A percentile compares a stretch with the other conserved stretches of the same genome.
Evolutionary conservation across 805 yeast genomes (phyloP).

Genomic region (Kodamaea hsintzibuensis): DNA sequence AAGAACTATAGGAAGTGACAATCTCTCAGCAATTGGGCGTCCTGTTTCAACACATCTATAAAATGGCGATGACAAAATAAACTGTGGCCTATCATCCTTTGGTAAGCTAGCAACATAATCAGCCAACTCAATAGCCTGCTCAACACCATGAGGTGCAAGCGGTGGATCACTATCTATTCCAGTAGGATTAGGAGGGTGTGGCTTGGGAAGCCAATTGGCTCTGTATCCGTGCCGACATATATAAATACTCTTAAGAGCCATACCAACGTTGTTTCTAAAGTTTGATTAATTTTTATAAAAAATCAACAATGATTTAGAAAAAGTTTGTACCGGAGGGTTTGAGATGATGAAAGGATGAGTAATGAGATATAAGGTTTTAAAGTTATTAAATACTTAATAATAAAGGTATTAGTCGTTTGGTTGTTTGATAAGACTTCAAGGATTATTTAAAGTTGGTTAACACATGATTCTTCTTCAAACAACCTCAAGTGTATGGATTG

Average conservation of each 20-base stretch:
- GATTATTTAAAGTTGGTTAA: too few species aligned
- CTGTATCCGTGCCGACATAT: slow-evolving; percentile 88
- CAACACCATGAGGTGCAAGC: slow-evolving; percentile 82
- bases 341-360: too few species aligned
- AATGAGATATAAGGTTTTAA: too few species aligned
- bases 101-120: slow-evolving; percentile 48
- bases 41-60: slow-evolving; percentile 87
- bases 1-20: slow-evolving; percentile 59
- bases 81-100: slow-evolving; percentile 59
- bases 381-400: neutral
- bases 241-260: slow-evolving; percentile 57
- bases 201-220: slow-evolving; percentile 76
- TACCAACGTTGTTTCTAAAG: slow-evolving; percentile 9
- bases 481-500: too few species aligned
- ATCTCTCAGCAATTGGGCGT: slow-evolving; percentile 60
- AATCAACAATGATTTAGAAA: neutral
- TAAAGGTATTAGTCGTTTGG: too few species aligned
- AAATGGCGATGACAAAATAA: slow-evolving; percentile 80
- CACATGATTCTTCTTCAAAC: too few species aligned
- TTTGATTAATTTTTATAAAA: neutral
- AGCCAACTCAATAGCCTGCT: slow-evolving; percentile 82
- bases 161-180: slow-evolving; percentile 90
- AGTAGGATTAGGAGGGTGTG: slow-evolving; percentile 80
- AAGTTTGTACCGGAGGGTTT: neutral
- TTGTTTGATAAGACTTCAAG: too few species aligned